Evolutionary conservation across 2,329 filamentous ascomycete genomes (phyloP), one percentile per base, ranked within the genome.

Genomic region (Orbilia ellipsospora): DNA sequence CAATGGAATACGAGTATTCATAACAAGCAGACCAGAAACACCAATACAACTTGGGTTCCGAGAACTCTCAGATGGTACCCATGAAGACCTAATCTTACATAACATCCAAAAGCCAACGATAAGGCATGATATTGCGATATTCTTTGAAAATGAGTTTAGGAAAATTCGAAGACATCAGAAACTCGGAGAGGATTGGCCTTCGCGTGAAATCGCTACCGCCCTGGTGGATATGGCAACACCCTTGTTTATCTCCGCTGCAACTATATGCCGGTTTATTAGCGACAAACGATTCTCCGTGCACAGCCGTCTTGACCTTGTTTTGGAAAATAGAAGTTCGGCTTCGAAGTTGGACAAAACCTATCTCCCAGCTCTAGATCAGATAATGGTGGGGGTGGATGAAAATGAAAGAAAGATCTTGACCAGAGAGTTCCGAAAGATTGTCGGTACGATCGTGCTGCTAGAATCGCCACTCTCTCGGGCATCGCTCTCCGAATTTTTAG

Each of bases 191-290:
- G 57, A 77, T 28, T 79, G 77, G 77, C 78, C 75, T 20, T 73
- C 66, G 20, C 23, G 78, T 31, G 45, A 74, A 16, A 60, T 48
- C 20, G 70, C 78, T 40, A 4, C 73, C 4, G 23, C 16, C 4
- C 69, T 81, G 7, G 77, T 78, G 26, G 16, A 72, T 44, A 78
- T 54, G 50, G 77, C 80, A 0, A 56, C 51, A 62, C 51, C 77
- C 2, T 66, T 80, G 42, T 81, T 81, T 65, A 80, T 81, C 42
- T 80, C 70, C 66, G 78, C 79, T 28, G 73, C 78, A 26, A 80
- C 80, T 13, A 67, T 74, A 13, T 81, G 79, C 72, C 78, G 78
- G 10, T 81, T 80, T 54, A 74, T 82, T 50, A 15, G 57, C 18
- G 61, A 63, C 20, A 13, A 12, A n/a, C 2, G 16, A 7, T 31